Percentiles rank a stretch among this genome's conserved stretches.
Evolutionary conservation across 768 basidiomycete genomes (phyloP).

Genomic region (Steccherinum ochraceum): DNA sequence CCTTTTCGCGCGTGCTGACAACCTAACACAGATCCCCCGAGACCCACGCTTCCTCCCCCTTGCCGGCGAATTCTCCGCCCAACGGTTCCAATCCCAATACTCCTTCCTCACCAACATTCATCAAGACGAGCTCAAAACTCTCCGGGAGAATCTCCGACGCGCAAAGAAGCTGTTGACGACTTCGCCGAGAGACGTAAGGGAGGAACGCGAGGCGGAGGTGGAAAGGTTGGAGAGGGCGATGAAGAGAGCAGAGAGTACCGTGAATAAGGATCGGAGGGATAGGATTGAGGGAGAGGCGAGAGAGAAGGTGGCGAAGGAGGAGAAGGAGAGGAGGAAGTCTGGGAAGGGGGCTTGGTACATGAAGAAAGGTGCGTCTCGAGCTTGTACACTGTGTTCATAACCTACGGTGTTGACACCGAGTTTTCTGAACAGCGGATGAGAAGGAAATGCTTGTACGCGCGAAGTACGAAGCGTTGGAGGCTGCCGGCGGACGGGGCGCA

Average conservation of each 20-base stretch:
- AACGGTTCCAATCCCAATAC: conserved; percentile 67
- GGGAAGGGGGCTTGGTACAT: conserved; percentile 85
- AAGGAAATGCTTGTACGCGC: conserved; percentile 68
- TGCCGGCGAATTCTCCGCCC: conserved; percentile 58
- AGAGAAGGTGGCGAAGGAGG: conserved; percentile 35
- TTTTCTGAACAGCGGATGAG: conserved; percentile 58
- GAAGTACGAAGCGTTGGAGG: conserved; percentile 72
- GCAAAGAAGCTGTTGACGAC: conserved; percentile 58
- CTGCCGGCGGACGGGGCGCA: conserved; percentile 69
- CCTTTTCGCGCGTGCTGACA: background rate
- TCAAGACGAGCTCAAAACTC: conserved; percentile 52
- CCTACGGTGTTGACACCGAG: conserved; percentile 6
- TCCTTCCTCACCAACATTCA: conserved; percentile 67
- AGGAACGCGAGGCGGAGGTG: conserved; percentile 64
- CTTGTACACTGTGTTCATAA: background rate
- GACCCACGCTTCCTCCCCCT: conserved; percentile 84
- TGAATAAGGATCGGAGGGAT: conserved; percentile 67
- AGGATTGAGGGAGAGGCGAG: conserved; percentile 68
- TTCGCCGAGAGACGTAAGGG: conserved; percentile 54
- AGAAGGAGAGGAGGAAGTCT: conserved; percentile 57
- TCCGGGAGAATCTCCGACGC: conserved; percentile 60
- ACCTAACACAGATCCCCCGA: conserved; percentile 51
- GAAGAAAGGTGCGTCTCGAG: conserved; percentile 59
- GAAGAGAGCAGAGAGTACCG: conserved; percentile 69
- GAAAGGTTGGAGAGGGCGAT: conserved; percentile 63